Evolutionary conservation across 345 rosid species (phyloP).

Genomic region (Triadica sebifera): DNA sequence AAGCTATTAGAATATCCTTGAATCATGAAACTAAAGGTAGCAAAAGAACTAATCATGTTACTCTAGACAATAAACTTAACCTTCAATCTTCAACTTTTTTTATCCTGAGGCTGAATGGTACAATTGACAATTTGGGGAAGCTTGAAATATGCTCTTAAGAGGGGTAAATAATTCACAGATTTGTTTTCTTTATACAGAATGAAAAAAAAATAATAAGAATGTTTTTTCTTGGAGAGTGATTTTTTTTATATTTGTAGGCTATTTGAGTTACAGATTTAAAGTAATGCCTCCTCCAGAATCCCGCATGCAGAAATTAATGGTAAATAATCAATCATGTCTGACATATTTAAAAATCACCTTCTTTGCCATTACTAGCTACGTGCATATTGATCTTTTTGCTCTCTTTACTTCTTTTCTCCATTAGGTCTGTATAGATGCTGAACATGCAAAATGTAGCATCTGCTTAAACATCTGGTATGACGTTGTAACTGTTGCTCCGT

Average conservation of each 20-base stretch:
- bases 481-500: constrained; percentile 88
- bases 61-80: neutral
- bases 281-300: constrained; percentile 49
- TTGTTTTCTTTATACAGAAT: neutral
- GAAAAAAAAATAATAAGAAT: neutral
- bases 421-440: constrained; percentile 70
- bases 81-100: neutral
- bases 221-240: neutral
- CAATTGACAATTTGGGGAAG: constrained; percentile 4
- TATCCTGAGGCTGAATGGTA: neutral
- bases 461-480: constrained; percentile 94
- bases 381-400: constrained; percentile 7
- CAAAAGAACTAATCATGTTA: neutral
- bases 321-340: constrained; percentile 22
- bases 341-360: neutral
- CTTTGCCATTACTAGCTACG: neutral
- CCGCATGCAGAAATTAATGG: constrained; percentile 50
- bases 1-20: neutral
- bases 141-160: neutral
- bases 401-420: neutral
- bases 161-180: neutral
- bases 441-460: constrained; percentile 84
- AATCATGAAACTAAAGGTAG: neutral
- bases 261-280: constrained; percentile 67
- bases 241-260: constrained; percentile 36